A percentile compares a stretch with the other conserved stretches of the same genome.
These are phyloP conservation scores for Aureobasidium sp. DNA, from an alignment of 2,329 filamentous ascomycete genomes.

Conservation along the genomic window DNA sequence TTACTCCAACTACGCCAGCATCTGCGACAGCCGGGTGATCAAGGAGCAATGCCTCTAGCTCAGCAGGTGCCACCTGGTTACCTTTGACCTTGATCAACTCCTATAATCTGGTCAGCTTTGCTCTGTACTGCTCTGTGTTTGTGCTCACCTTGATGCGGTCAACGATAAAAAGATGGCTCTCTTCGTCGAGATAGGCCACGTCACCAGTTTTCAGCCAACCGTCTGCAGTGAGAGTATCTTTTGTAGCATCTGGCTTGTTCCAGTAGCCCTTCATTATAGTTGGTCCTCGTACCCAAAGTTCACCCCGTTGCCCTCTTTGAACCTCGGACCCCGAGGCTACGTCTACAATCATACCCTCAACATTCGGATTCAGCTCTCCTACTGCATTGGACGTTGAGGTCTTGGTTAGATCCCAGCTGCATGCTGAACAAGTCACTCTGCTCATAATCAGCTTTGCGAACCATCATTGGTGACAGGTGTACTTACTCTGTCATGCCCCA, in stretches of 20 bases:
- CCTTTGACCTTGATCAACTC: slow-evolving; percentile 58
- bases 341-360: slow-evolving; percentile 59
- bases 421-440: slow-evolving; percentile 59
- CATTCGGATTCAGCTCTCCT: slow-evolving; percentile 63
- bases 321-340: slow-evolving; percentile 48
- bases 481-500: slow-evolving; percentile 80
- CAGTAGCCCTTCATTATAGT: slow-evolving; percentile 73
- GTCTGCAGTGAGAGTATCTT: slow-evolving; percentile 53
- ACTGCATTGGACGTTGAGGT: slow-evolving; percentile 44
- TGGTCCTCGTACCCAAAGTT: slow-evolving; percentile 65
- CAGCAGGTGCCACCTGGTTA: slow-evolving; percentile 54
- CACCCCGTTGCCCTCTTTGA: slow-evolving; percentile 49
- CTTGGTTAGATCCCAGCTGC: slow-evolving; percentile 55
- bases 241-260: slow-evolving; percentile 61
- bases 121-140: too few relatives aligned
- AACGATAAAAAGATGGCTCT: slow-evolving; percentile 57
- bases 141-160: slow-evolving; percentile 60
- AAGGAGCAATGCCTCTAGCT: slow-evolving; percentile 51
- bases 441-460: not conserved
- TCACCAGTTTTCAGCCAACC: slow-evolving; percentile 69
- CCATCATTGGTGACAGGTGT: too few relatives aligned
- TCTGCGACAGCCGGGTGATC: slow-evolving; percentile 54
- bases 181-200: slow-evolving; percentile 54
- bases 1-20: slow-evolving; percentile 61
- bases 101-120: slow-evolving; percentile 25